Conservation (phyloP, 1,284 basidiomycete genomes). For the Afroboletus lepidellus region DNA sequence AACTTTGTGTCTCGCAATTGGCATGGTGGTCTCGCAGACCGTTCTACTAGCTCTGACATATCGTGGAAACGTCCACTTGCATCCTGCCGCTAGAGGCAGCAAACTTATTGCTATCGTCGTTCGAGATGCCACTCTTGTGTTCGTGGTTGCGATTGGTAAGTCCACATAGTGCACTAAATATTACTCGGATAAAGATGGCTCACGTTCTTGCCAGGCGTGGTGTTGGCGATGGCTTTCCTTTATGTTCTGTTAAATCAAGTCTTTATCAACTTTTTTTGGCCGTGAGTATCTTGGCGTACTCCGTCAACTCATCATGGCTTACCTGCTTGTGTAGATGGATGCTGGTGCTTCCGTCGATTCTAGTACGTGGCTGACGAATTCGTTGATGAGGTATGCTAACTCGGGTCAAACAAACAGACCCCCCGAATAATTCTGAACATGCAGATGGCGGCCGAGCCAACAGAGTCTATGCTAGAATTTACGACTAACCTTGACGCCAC, state of each 20-base stretch:
- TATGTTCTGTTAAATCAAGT: conserved; percentile 7
- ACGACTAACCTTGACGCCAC: conserved; percentile 11
- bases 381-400: neutral
- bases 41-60: conserved; percentile 17
- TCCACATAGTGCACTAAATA: too few relatives aligned
- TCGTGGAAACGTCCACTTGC: conserved; percentile 15
- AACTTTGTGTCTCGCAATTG: conserved; percentile 1
- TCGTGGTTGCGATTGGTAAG: conserved; percentile 10
- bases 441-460: conserved; percentile 15
- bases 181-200: too few relatives aligned
- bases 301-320: neutral
- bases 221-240: too few relatives aligned
- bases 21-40: conserved; percentile 14
- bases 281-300: conserved; percentile 11
- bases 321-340: conserved; percentile 17
- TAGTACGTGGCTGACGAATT: conserved; percentile 10
- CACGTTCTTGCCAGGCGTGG: too few relatives aligned
- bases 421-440: conserved; percentile 25
- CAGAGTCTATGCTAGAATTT: conserved; percentile 10
- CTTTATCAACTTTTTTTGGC: conserved; percentile 16
- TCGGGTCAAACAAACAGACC: conserved; percentile 12
- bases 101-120: conserved; percentile 15
- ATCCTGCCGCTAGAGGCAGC: conserved; percentile 12
- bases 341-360: conserved; percentile 9
- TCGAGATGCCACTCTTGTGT: conserved; percentile 22